Evolutionary conservation across 441 rosid genomes (phyloP), one percentile per base, ranked within the genome.

Genomic region (Populus trichocarpa): DNA sequence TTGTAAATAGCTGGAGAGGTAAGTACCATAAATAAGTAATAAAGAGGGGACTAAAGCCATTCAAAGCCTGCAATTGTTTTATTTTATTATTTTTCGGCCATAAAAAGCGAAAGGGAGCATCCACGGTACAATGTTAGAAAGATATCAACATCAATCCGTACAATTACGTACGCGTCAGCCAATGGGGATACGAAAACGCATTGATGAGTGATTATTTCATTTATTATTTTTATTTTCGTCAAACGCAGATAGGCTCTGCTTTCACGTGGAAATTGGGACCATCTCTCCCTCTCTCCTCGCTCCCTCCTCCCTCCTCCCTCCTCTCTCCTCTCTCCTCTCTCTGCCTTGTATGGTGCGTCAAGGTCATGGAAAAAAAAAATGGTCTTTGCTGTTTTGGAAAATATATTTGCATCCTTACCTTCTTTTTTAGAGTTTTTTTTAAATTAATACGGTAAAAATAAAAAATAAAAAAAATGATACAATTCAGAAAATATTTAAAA

Each of bases 151-250:
- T 86, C 86, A 11, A 57, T 85, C 87, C 92, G 96, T 88, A 90
- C 85, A 83, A 25, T 25, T 35, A 35, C 78, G 87, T 86, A 86
- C 87, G 20, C 3, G 10, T 2, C n/a, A 57, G 80, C 96, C 90
- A 90, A 91, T 90, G 53, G 77, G 84, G 77, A 57, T 36, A 6
- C 86, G 94, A 91, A 91, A 90, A 79, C 89, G 5, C 90, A 82
- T 14, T 5, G 6, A 5, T 7, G 33, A 4, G 46, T 10, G 25
- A 22, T 71, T 22, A 46, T 36, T 2, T 25, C 32, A 23, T 35
- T 79, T 67, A 22, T 69, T 35, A 0, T 13, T 46, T 46, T 46
- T 14, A 46, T 46, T 14, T 46, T 14, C 20, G 73, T 28, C 79
- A 53, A 40, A 32, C 2, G 30, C 76, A 7, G 50, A 40, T 3